These are phyloP conservation scores for Bryoerythrophyllum caledonicum DNA, from an alignment of 225 moss, liverwort and hornwort genomes.

Conservation along the genomic window DNA sequence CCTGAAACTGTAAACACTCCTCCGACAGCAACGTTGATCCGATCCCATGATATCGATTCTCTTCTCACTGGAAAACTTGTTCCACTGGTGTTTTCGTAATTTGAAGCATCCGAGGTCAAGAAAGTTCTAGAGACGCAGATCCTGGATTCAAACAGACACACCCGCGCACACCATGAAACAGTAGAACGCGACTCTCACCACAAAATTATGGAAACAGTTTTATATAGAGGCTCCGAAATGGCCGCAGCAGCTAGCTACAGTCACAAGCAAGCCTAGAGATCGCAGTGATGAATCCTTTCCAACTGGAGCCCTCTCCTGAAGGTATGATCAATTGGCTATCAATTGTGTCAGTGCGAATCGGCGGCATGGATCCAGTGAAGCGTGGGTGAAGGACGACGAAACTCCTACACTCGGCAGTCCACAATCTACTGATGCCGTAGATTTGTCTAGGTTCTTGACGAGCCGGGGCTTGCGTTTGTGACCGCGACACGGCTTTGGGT, in stretches of 20 bases:
- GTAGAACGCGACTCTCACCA: no score
- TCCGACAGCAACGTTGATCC: conserved; percentile 9
- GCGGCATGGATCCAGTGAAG: conserved; percentile 53
- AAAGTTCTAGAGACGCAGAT: conserved; percentile 22
- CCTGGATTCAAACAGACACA: neutral
- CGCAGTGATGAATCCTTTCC: no score
- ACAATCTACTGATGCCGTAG: neutral
- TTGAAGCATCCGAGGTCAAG: neutral
- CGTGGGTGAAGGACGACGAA: conserved; percentile 19
- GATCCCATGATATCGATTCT: neutral
- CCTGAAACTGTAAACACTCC: no score
- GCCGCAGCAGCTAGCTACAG: neutral
- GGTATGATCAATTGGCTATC: neutral
- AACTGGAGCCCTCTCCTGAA: no score
- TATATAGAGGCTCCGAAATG: neutral
- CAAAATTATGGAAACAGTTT: conserved; percentile 5
- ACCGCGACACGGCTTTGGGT: no score
- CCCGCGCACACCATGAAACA: neutral
- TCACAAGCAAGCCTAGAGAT: neutral
- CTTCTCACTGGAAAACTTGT: neutral
- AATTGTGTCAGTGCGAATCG: conserved; percentile 46
- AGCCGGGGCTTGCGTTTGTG: no score
- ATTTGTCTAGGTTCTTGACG: neutral
- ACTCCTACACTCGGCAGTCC: neutral
- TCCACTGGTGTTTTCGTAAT: no score